Percentiles rank a stretch among this genome's conserved stretches.
Evolutionary conservation across 106 monocot species (phyloP).

Genomic region (Platanthera guangdongensis): DNA sequence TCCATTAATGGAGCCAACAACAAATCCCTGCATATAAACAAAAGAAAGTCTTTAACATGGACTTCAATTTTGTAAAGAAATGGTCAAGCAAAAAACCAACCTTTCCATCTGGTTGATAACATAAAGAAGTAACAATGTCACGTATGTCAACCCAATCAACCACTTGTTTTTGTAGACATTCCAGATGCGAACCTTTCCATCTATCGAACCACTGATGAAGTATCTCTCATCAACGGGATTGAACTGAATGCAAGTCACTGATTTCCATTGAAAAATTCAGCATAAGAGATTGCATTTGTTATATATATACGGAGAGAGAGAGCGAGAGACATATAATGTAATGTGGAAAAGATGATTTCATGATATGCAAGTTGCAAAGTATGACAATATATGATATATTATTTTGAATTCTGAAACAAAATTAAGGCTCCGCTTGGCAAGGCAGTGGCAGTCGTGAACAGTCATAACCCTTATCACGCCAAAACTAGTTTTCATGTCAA

Average conservation of each 20-base stretch:
- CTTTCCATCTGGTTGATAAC: constrained; percentile 72
- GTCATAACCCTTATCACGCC: no score
- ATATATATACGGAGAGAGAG: neutral
- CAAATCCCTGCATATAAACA: constrained; percentile 52
- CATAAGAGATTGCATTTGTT: neutral
- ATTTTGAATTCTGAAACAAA: no score
- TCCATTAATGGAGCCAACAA: constrained; percentile 63
- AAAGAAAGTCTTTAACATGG: neutral
- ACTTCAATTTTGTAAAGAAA: neutral
- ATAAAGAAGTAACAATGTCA: constrained; percentile 69
- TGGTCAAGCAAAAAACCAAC: constrained; percentile 15
- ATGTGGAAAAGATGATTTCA: no score
- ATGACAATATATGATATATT: neutral
- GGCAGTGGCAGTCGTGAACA: no score
- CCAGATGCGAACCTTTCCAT: constrained; percentile 92
- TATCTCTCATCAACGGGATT: constrained; percentile 61
- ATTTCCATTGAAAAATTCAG: constrained; percentile 9
- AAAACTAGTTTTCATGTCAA: no score
- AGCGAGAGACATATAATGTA: no score
- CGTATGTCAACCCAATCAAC: constrained; percentile 70
- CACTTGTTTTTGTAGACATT: constrained; percentile 42
- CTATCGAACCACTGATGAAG: constrained; percentile 88
- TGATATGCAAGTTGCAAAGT: neutral
- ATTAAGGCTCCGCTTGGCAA: no score
- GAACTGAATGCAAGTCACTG: constrained; percentile 92